These are phyloP conservation scores for Cordyceps farinosa DNA, from an alignment of 2,329 filamentous ascomycete species.

Conservation along the genomic window DNA sequence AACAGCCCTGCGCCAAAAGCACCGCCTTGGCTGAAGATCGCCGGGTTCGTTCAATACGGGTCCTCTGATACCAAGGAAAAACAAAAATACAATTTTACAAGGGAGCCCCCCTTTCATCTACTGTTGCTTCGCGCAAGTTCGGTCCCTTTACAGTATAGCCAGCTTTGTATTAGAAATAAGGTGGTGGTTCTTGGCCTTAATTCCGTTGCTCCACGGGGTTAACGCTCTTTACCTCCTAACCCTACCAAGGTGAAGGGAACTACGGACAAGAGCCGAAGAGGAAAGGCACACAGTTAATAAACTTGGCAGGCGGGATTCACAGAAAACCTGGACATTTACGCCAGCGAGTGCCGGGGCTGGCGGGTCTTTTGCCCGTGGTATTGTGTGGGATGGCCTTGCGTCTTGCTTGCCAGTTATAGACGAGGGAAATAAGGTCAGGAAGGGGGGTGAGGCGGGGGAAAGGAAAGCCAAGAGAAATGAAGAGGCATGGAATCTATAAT, in stretches of 20 bases:
- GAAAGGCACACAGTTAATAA: background rate
- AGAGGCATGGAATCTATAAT: background rate
- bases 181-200: background rate
- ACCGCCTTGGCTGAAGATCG: conserved; percentile 13
- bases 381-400: background rate
- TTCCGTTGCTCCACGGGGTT: background rate
- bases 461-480: background rate
- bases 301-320: conserved; percentile 5
- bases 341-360: conserved; percentile 9
- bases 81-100: background rate
- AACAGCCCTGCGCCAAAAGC: background rate
- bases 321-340: background rate
- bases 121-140: background rate
- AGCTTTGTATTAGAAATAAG: no score
- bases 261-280: conserved; percentile 6
- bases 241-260: background rate
- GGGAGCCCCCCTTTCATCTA: background rate
- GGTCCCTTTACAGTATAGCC: background rate
- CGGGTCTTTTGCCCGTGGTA: background rate
- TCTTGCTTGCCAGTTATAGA: background rate
- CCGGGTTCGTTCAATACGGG: background rate
- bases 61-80: background rate
- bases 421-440: background rate
- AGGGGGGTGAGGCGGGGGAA: background rate
- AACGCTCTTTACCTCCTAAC: background rate